Base-by-base conservation (phyloP, 2,329 filamentous ascomycete species). In the Ampelomyces quisqualis region DNA sequence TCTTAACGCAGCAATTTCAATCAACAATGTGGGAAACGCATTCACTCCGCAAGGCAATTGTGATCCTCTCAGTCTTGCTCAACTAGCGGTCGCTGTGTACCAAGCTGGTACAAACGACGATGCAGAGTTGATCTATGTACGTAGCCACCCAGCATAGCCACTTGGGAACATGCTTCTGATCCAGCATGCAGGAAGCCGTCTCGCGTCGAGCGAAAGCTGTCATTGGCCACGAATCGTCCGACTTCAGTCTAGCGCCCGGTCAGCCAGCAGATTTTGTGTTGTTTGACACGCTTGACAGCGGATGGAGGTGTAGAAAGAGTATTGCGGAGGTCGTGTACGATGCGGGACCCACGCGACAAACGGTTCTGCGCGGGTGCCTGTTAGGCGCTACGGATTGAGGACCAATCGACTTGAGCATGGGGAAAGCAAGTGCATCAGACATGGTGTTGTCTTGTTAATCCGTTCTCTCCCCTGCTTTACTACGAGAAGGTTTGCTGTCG, bases 1-100 rank as follows among this genome's bases (percentile, higher is more conserved):
- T 0, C 60, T 88, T 3, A 74, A 81, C 43, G 81, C 75, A 14
- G 80, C 80, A 10, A 74, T 88, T 4, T 78, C 81, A 2, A 74
- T 86, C 24, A 88, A 88, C 57, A 88, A 88, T 55, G 78, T 88
- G 10, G 84, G 84, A 13, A 88, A 88, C 58, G 82, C 84, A 0
- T 88, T 88, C 54, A 88, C 85, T 5, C 85, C 85, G 0, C 79
- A 83, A 56, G 85, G 84, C 0, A 80, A 72, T 13, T 81, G 77
- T 26, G 85, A 88, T 66, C 84, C 84, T 1, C 60, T 88, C 34
- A 72, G 72, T n/a, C 10, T 35, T 2, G 26, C 14, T 10, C 10
- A 45, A 10, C 67, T 82, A 37, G 79, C 80, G 1, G 80, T 86
- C 0, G 83, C 81, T 0, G 58, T 88, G 3, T 88, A 88, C 56